Conservation (phyloP, 257 asterid genomes). For the Solanum clarkiae region DNA sequence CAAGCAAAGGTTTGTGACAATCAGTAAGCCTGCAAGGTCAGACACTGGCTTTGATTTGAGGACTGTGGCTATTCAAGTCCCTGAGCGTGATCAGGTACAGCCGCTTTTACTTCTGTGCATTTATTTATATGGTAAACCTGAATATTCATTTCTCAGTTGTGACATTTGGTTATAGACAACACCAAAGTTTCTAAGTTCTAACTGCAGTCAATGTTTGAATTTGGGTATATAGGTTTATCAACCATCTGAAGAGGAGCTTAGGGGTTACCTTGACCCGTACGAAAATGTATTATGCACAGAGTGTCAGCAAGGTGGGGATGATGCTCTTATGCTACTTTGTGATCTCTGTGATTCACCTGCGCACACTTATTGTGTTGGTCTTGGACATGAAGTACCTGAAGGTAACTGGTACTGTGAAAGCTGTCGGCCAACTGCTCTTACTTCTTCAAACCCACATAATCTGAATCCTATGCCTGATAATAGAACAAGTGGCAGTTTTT, state of each 20-base stretch:
- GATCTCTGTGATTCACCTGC: slow-evolving; percentile 91
- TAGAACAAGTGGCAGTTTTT: slow-evolving; percentile 23
- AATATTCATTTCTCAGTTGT: neutral
- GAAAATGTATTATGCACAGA: slow-evolving; percentile 63
- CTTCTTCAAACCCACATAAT: slow-evolving; percentile 32
- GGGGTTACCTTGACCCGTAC: slow-evolving; percentile 70
- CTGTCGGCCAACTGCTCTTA: slow-evolving; percentile 68
- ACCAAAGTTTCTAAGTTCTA: neutral
- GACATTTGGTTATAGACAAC: neutral
- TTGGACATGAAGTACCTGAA: slow-evolving; percentile 84
- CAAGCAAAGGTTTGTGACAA: slow-evolving; percentile 72
- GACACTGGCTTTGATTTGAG: slow-evolving; percentile 37
- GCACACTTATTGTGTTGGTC: slow-evolving; percentile 82
- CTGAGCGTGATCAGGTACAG: slow-evolving; percentile 84
- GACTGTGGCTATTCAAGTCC: slow-evolving; percentile 50
- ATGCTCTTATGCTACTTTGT: slow-evolving; percentile 77
- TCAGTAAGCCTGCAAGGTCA: slow-evolving; percentile 45
- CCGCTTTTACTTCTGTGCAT: neutral
- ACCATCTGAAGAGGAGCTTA: slow-evolving; percentile 92
- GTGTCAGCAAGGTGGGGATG: slow-evolving; percentile 80
- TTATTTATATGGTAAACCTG: neutral
- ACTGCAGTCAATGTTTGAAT: neutral
- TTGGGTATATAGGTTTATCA: slow-evolving; percentile 58
- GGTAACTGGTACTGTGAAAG: slow-evolving; percentile 95
- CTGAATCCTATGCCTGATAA: slow-evolving; percentile 29